Evolutionary conservation across 345 rosid species (phyloP).

Genomic region (Hypericum perforatum): DNA sequence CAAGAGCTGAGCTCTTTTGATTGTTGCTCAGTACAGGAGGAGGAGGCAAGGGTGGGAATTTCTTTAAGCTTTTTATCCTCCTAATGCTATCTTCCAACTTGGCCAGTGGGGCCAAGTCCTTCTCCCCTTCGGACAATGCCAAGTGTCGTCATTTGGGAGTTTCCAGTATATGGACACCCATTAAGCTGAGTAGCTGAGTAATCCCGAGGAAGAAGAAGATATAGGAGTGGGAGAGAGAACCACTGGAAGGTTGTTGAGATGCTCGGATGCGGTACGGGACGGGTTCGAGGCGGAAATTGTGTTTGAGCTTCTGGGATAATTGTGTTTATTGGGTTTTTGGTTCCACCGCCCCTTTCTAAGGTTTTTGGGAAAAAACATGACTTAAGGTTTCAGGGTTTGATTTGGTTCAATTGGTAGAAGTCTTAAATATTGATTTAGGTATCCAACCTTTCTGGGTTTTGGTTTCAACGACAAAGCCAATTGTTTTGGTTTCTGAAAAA

Average conservation of each 20-base stretch:
- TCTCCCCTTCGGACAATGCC: conserved; percentile 44
- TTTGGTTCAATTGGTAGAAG: too few relatives aligned
- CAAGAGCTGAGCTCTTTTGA: conserved; percentile 38
- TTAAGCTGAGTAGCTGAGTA: conserved; percentile 17
- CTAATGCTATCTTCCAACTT: conserved; percentile 50
- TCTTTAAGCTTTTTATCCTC: conserved; percentile 50
- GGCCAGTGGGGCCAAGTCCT: conserved; percentile 44
- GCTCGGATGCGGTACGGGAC: conserved; percentile 47
- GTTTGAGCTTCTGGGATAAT: too few relatives aligned
- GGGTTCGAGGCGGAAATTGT: conserved; percentile 56
- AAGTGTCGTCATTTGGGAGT: conserved; percentile 25
- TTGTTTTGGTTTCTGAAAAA: too few relatives aligned
- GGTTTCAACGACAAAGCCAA: too few relatives aligned
- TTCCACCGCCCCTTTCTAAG: too few relatives aligned
- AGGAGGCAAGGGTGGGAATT: conserved; percentile 34
- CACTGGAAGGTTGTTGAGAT: conserved; percentile 23
- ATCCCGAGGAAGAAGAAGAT: conserved; percentile 39
- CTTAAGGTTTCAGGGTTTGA: too few relatives aligned
- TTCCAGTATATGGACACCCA: conserved; percentile 15
- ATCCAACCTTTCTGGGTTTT: too few relatives aligned
- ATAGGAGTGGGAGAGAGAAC: conserved; percentile 37
- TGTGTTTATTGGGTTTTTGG: too few relatives aligned
- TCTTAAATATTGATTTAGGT: too few relatives aligned
- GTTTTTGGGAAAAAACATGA: too few relatives aligned
- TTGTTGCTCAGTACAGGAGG: conserved; percentile 37